Base-by-base conservation (phyloP, 208 protist genomes). In the Trypanosoma rangeli region DNA sequence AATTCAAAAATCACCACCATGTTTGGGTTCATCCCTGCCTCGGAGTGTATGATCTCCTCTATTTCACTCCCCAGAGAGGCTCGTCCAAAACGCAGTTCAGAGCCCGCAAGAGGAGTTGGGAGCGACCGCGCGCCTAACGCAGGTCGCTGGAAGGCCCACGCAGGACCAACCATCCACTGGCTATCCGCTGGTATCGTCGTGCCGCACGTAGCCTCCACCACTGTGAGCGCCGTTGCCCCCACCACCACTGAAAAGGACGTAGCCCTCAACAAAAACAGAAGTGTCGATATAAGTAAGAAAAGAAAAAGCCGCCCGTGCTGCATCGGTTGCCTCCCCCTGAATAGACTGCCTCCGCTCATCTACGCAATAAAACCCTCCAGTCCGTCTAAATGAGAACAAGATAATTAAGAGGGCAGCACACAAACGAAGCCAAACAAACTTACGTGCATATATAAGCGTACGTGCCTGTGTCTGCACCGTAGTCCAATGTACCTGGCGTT, bases 101-200 rank as follows among this genome's bases (percentile, higher is more conserved):
- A 70, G 5, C 48, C 72, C 42, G 74, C 80, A 0, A 70, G 55
- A 7, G n/a, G n/a, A n/a, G n/a, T n/a, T n/a, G n/a, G n/a, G n/a
- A n/a, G n/a, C n/a, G n/a, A n/a, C n/a, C 39, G 44, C 16, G 58
- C 64, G 12, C 20, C 31, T 8, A 57, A 54, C 33, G 12, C 26
- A 58, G 64, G 50, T 3, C 49, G 54, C 44, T 70, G 74, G 0
- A 74, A 60, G 9, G 78, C 82, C 86, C 83, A 92, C 35, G 78
- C 37, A 7, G 79, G 77, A 44, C 79, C 79, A 13, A 82, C 29
- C 15, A 82, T 35, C 61, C 78, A 85, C 31, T 79, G 79, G 54
- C 86, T 89, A 60, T 92, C 86, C 16, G 87, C 85, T 1, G 83
- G 81, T 54, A 92, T 82, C 13, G 59, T 85, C 26, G 76, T 79